These are phyloP conservation scores for Iris pallida DNA, from an alignment of 116 monocot species.

Conservation along the genomic window DNA sequence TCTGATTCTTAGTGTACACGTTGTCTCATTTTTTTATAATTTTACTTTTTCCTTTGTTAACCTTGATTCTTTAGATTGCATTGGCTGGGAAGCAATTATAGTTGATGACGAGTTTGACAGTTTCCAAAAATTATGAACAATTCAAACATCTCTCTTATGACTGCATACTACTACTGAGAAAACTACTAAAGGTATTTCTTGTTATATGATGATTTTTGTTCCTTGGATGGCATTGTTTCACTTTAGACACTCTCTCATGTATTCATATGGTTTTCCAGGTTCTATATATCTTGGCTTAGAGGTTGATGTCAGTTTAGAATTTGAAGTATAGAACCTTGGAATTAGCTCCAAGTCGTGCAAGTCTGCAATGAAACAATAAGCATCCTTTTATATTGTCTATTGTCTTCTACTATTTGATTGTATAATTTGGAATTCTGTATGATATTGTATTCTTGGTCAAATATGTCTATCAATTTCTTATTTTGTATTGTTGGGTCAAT, in stretches of 20 bases:
- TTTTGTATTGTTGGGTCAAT: no score
- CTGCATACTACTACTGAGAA: slow-evolving; percentile 54
- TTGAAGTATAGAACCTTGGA: no score
- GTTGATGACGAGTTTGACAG: slow-evolving; percentile 51
- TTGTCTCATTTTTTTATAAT: neutral
- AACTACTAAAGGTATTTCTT: slow-evolving; percentile 47
- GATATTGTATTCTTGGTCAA: no score
- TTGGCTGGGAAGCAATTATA: slow-evolving; percentile 66
- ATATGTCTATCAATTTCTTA: no score
- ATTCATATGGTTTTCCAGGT: slow-evolving; percentile 42
- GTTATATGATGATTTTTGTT: neutral
- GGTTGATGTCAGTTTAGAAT: no score
- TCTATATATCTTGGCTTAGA: no score
- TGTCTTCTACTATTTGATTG: no score
- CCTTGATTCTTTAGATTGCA: slow-evolving; percentile 33
- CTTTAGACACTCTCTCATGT: neutral
- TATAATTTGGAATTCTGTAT: no score
- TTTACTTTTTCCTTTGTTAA: slow-evolving; percentile 23
- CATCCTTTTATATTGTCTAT: no score
- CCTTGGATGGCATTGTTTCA: neutral
- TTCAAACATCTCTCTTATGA: slow-evolving; percentile 39
- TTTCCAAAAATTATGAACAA: slow-evolving; percentile 52
- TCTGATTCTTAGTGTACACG: no score
- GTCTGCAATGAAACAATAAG: no score
- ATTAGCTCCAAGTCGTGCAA: no score